Conservation (phyloP, 2,329 filamentous ascomycete species). For the Fusarium paranaense region DNA sequence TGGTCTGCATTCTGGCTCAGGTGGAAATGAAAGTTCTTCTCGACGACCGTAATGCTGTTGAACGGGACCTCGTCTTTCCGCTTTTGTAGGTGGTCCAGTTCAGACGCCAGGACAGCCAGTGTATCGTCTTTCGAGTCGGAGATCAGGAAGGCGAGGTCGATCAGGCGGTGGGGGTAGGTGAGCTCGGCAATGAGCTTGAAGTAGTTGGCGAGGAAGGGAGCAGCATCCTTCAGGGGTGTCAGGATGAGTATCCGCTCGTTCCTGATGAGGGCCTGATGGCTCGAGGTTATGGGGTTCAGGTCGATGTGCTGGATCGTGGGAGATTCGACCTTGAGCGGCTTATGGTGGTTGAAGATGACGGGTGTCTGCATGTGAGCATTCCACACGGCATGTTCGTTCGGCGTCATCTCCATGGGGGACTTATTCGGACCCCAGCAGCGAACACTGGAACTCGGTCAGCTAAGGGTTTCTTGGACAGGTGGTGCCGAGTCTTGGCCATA, state of each 20-base stretch:
- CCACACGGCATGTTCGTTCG: conserved; percentile 93
- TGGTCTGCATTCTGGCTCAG: conserved; percentile 84
- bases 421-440: conserved; percentile 97
- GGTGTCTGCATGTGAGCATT: conserved; percentile 89
- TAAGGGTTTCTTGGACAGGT: conserved; percentile 40
- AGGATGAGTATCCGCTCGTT: conserved; percentile 91
- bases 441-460: conserved; percentile 70
- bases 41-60: conserved; percentile 83
- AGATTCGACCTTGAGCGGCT: conserved; percentile 85
- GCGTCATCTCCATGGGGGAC: conserved; percentile 94
- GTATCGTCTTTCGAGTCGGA: conserved; percentile 94
- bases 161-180: conserved; percentile 93
- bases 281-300: conserved; percentile 87
- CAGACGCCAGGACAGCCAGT: conserved; percentile 83
- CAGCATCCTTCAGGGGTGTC: conserved; percentile 92
- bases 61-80: conserved; percentile 85
- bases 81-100: conserved; percentile 89
- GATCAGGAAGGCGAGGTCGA: conserved; percentile 94
- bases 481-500: conserved; percentile 53
- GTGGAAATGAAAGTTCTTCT: conserved; percentile 88
- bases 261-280: conserved; percentile 80
- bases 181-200: conserved; percentile 92
- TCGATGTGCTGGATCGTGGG: conserved; percentile 82
- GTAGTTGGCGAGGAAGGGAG: conserved; percentile 84
- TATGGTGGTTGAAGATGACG: conserved; percentile 96